Evolutionary conservation across 2,329 filamentous ascomycete genomes (phyloP), one percentile per base, ranked within the genome.

Genomic region (Penicillium aurantiogriseum): DNA sequence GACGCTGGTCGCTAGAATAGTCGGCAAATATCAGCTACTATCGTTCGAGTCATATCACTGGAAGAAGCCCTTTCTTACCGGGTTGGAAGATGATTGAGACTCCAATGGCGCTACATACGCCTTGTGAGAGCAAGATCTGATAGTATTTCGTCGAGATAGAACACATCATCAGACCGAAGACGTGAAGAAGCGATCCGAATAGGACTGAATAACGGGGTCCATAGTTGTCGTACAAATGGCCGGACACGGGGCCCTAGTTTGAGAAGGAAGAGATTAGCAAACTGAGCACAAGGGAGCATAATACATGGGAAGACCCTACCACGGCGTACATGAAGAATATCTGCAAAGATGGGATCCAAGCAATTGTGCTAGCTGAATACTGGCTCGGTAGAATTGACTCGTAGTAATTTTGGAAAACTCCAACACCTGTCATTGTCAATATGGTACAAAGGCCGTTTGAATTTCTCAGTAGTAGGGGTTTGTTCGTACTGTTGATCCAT

Each of bases 191-290:
- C 33, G 33, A 36, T 36, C 83, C 83, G 27, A 73, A 67, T 0
- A 81, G 33, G 2, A 83, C 65, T 0, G 89, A 13, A 13, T 75
- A 79, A 27, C 80, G 78, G 0, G 86, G 84, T 0, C 87, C 87
- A 56, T 84, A 82, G 52, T 77, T 82, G 64, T 90, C 88, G 62
- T 81, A 88, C 0, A 87, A 47, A 44, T 82, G 83, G 1, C 87
- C 87, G 13, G 85, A 79, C 5, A 89, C 65, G 0, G 85, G 84
- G 0, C 86, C 85, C 59, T 63, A 36, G 8, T 27, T 27, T 29
- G 43, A 31, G 10, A 31, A 31, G 2, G 10, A 31, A 31, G 4
- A 5, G 10, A 11, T 31, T 11, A 11, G 29, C 29, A 31, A 19
- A 19, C 5, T 29, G 29, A 33, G 11, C 2, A 19, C 5, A n/a